These are phyloP conservation scores for Fraxinus baroniana DNA, from an alignment of 305 asterid species.

Conservation along the genomic window DNA sequence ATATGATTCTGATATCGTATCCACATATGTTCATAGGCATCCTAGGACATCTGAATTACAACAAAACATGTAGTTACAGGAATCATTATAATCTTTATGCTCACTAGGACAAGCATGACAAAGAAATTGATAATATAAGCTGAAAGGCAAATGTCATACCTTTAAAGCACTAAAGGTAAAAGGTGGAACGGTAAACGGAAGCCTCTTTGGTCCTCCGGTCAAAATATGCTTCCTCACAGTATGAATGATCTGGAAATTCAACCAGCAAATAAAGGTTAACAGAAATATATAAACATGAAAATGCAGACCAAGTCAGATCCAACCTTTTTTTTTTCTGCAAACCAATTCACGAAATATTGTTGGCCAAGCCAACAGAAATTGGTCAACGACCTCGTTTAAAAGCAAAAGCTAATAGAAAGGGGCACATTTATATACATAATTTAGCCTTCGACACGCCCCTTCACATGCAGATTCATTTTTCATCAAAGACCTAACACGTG, in stretches of 20 bases:
- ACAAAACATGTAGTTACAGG: conserved; percentile 1
- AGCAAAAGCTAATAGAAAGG: not conserved
- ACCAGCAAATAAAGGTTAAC: conserved; percentile 20
- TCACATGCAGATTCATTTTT: not conserved
- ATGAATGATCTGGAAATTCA: conserved; percentile 64
- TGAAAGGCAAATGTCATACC: conserved; percentile 47
- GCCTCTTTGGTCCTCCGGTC: conserved; percentile 91
- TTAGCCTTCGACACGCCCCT: not conserved
- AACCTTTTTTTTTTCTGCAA: not conserved
- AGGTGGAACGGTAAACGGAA: conserved; percentile 86
- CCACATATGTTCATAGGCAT: conserved; percentile 15
- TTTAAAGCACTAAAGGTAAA: conserved; percentile 77
- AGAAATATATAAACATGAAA: conserved; percentile 9
- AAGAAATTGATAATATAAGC: conserved; percentile 18
- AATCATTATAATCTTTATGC: conserved; percentile 16
- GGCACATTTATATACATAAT: not conserved
- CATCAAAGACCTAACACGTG: not conserved
- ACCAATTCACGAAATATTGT: not conserved
- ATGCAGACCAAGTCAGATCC: conserved; percentile 8
- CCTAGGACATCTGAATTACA: not conserved
- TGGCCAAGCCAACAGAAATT: not conserved
- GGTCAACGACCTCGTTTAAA: not conserved
- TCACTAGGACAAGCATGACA: conserved; percentile 21
- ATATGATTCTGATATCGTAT: not conserved
- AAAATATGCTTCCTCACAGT: conserved; percentile 86